Evolutionary conservation across 257 asterid species (phyloP).

Genomic region (Capsicum rhomboideum): DNA sequence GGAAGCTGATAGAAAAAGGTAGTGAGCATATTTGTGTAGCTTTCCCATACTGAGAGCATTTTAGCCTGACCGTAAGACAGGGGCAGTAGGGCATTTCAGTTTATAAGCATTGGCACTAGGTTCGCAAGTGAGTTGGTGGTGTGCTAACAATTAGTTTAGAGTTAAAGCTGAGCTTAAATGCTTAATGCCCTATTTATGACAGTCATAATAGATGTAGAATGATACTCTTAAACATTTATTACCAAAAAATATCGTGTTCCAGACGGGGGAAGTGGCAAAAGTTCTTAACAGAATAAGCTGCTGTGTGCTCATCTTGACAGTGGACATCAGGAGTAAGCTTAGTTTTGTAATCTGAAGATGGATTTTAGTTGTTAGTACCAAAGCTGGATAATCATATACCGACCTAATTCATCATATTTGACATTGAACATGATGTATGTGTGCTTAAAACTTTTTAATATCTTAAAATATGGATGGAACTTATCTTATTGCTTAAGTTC

Average conservation of each 20-base stretch:
- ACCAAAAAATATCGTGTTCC: neutral
- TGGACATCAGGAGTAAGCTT: neutral
- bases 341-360: neutral
- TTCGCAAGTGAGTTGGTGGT: neutral
- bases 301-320: neutral
- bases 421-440: neutral
- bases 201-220: neutral
- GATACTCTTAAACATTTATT: neutral
- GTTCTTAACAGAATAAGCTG: neutral
- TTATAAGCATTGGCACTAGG: neutral
- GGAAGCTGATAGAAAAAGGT: neutral
- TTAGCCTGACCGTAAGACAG: neutral
- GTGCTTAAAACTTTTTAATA: neutral
- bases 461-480: neutral
- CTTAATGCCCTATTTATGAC: neutral
- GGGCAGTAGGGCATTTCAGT: neutral
- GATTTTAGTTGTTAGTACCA: neutral
- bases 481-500: neutral
- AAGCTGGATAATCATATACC: neutral
- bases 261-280: neutral
- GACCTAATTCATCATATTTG: neutral
- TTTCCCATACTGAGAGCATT: neutral
- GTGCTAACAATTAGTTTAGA: neutral
- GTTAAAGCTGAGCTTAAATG: neutral
- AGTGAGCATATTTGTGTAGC: neutral